Base-by-base conservation (phyloP, 1,284 basidiomycete genomes). In the Leccinum solheimii region DNA sequence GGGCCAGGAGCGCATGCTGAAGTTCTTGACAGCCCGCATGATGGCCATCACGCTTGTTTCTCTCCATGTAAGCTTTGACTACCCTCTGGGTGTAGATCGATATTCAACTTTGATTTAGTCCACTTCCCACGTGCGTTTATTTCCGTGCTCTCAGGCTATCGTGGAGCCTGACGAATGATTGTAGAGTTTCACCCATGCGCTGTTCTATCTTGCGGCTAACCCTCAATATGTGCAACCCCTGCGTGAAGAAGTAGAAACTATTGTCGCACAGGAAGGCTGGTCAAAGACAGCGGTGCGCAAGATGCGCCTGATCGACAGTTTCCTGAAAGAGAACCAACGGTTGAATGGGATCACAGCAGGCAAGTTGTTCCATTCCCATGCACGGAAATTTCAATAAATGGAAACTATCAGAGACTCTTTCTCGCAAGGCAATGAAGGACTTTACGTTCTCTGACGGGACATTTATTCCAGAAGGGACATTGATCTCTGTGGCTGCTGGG, bases 381-480 rank as follows among this genome's bases (percentile, higher is more conserved):
- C 45, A 48, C 19, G 36, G 7, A n/a, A 13, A 21, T 48, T 21
- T 32, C 10, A 48, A 48, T 21, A 21, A 21, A 21, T 13, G 45
- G 14, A 48, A 48, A 16, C 6, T 8, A 13, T 48, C 16, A 38
- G 36, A 38, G 36, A 16, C 36, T 38, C 36, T 38, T 38, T 38
- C 45, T 10, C 76, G 80, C 57, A 69, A 68, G 43, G 76, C 74
- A 0, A 38, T 79, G 53, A 71, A 75, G 54, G 75, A 77, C 16
- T 77, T 74, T 65, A 77, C 73, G 0, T 78, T 81, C 62, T 76
- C 77, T 1, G 76, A 82, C 59, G 81, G 80, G 4, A 75, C 74
- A 3, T 68, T 72, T 32, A 61, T 82, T 9, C 81, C 80, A 2
- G 67, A 72, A 30, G 79, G 79, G 11, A 65, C 72, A 3, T 52